Percentiles rank a stretch among this genome's conserved stretches.
phyloP scores from a whole-genome alignment of 768 basidiomycete species.

The Phanerochaete sordida region DNA sequence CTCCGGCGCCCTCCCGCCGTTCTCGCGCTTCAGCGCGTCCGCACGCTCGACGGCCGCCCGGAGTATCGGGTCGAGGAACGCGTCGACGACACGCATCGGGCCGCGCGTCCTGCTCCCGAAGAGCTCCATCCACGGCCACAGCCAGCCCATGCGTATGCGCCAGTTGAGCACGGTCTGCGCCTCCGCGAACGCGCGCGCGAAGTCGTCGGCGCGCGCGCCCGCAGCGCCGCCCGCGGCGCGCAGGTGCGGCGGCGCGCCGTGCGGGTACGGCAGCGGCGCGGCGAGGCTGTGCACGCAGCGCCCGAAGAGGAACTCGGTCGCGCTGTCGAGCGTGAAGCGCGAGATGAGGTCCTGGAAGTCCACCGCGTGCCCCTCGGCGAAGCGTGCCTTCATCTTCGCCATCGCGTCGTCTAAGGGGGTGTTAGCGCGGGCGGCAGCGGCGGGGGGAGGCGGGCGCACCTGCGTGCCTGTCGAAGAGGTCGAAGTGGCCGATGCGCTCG shows the following conservation, averaged over 20 bases:
- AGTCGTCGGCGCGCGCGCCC: slow-evolving; percentile 12
- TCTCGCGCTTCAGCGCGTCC: neutral
- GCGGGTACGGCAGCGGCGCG: slow-evolving; percentile 35
- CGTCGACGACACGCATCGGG: slow-evolving; percentile 36
- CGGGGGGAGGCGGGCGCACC: neutral
- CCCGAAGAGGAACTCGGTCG: slow-evolving; percentile 52
- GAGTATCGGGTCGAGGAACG: slow-evolving; percentile 37
- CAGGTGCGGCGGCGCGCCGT: slow-evolving; percentile 16
- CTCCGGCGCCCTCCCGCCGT: neutral
- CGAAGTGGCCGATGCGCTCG: slow-evolving; percentile 33
- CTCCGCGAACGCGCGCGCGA: slow-evolving; percentile 26
- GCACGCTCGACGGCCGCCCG: slow-evolving; percentile 27
- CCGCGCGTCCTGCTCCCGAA: slow-evolving; percentile 26
- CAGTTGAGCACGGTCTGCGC: slow-evolving; percentile 29
- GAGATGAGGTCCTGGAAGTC: slow-evolving; percentile 40
- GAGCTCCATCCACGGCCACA: slow-evolving; percentile 41
- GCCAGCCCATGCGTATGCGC: slow-evolving; percentile 28
- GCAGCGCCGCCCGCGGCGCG: neutral
- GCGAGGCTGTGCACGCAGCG: slow-evolving; percentile 37
- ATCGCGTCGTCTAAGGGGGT: slow-evolving; percentile 18
- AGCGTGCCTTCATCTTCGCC: slow-evolving; percentile 23
- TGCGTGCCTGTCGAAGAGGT: slow-evolving; percentile 29
- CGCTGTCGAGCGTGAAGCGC: slow-evolving; percentile 50
- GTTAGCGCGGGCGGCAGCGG: neutral
- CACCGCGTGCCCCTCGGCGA: slow-evolving; percentile 25